Conservation (phyloP, 2,329 filamentous ascomycete species). For the Trichoderma breve region DNA sequence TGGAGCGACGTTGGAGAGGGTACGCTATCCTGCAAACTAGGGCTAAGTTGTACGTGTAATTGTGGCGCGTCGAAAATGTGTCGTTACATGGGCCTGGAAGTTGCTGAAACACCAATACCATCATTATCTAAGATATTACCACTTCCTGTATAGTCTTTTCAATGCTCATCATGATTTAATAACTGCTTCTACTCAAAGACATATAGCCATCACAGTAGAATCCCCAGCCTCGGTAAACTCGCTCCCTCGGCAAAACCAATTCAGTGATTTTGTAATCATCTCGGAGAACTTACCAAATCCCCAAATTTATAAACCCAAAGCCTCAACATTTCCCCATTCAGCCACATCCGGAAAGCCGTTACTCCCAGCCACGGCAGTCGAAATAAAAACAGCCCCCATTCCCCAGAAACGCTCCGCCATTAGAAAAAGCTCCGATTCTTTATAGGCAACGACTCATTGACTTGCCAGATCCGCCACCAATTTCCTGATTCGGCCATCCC, state of each 20-base stretch:
- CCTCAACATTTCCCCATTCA: background rate
- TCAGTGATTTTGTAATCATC: background rate
- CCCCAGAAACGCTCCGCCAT: background rate
- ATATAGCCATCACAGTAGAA: background rate
- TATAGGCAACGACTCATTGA: background rate
- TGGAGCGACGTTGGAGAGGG: background rate
- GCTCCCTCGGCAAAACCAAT: background rate
- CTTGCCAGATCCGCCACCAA: background rate
- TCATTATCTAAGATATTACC: background rate
- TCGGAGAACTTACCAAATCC: background rate
- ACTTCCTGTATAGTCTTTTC: background rate
- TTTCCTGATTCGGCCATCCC: conserved; percentile 10
- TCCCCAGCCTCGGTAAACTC: background rate
- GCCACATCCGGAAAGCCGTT: background rate
- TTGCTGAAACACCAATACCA: background rate
- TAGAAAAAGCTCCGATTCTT: background rate
- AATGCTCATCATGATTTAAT: background rate
- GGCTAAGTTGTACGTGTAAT: background rate
- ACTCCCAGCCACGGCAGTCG: background rate
- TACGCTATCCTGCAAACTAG: conserved; percentile 9
- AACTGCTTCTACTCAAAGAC: background rate
- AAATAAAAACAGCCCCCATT: background rate
- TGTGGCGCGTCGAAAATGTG: background rate
- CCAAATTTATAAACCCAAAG: background rate
- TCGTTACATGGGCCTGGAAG: background rate